Conservation (phyloP, 371 early-diverging fungal species). For the Phascolomyces articulosus region DNA sequence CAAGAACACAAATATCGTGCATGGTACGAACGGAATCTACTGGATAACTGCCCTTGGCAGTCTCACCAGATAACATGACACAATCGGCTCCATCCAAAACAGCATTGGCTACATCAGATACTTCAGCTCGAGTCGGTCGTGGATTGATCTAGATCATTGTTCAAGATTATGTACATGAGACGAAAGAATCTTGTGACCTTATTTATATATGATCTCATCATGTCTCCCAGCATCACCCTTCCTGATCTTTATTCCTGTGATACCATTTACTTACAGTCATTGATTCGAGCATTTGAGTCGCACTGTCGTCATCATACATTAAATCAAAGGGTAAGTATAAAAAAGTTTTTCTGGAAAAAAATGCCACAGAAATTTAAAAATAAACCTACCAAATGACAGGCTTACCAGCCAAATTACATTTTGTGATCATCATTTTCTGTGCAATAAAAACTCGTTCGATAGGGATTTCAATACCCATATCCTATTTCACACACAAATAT, state of each 20-base stretch:
- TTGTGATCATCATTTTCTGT: constrained; percentile 97
- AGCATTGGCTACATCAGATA: constrained; percentile 98
- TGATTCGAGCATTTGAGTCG: constrained; percentile 99
- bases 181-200: no score
- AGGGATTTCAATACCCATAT: constrained; percentile 98
- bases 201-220: background rate
- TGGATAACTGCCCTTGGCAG: constrained; percentile 92
- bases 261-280: constrained; percentile 75
- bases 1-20: constrained; percentile 75
- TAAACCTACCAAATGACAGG: constrained; percentile 84
- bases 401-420: constrained; percentile 94
- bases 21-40: constrained; percentile 78
- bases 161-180: no score
- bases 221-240: background rate
- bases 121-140: constrained; percentile 98
- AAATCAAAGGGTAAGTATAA: background rate
- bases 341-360: no score
- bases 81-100: constrained; percentile 97
- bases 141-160: constrained; percentile 66
- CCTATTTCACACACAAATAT: constrained; percentile 37
- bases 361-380: no score
- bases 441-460: constrained; percentile 90
- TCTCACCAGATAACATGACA: constrained; percentile 99
- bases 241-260: background rate
- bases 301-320: constrained; percentile 39